These are phyloP conservation scores for Myriangium duriaei DNA, from an alignment of 2,329 filamentous ascomycete species.

Conservation along the genomic window DNA sequence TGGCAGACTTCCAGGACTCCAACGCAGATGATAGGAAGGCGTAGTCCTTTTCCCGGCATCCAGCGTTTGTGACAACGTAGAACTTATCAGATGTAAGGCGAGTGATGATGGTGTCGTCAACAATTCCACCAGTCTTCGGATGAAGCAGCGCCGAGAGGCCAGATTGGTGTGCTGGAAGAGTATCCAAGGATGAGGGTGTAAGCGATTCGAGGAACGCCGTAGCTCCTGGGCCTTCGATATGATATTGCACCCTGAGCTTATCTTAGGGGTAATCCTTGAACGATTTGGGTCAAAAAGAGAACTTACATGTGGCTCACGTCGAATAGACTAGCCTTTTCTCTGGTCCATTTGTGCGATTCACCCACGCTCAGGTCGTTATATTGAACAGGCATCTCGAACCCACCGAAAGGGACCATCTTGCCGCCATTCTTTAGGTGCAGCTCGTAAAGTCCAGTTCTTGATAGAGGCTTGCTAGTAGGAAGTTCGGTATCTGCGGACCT, in stretches of 20 bases:
- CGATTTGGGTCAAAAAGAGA: not conserved
- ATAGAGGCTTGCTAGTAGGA: conserved; percentile 25
- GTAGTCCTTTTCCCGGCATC: conserved; percentile 77
- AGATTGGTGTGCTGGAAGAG: conserved; percentile 54
- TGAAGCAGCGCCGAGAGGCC: conserved; percentile 77
- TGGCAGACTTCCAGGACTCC: conserved; percentile 42
- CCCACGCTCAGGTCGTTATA: conserved; percentile 66
- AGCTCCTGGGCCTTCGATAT: conserved; percentile 68
- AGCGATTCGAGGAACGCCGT: conserved; percentile 70
- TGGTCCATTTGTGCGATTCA: conserved; percentile 82
- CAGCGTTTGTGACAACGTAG: conserved; percentile 94
- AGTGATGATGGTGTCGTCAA: conserved; percentile 89
- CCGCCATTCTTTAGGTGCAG: conserved; percentile 65
- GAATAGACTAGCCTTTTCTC: conserved; percentile 78
- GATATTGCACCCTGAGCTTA: conserved; percentile 56
- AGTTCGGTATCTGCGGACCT: conserved; percentile 13
- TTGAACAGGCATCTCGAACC: conserved; percentile 84
- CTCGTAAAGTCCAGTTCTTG: conserved; percentile 63
- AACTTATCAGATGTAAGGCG: conserved; percentile 59
- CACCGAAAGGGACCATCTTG: conserved; percentile 95
- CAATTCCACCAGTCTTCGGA: conserved; percentile 71
- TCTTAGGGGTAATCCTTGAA: conserved; percentile 1
- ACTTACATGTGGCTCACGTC: conserved; percentile 89
- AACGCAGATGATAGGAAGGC: conserved; percentile 64
- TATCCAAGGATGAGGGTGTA: conserved; percentile 61